Percentiles rank a stretch among this genome's conserved stretches.
These are phyloP conservation scores for Wickerhamiella galacta DNA, from an alignment of 805 yeast genomes.

Conservation along the genomic window DNA sequence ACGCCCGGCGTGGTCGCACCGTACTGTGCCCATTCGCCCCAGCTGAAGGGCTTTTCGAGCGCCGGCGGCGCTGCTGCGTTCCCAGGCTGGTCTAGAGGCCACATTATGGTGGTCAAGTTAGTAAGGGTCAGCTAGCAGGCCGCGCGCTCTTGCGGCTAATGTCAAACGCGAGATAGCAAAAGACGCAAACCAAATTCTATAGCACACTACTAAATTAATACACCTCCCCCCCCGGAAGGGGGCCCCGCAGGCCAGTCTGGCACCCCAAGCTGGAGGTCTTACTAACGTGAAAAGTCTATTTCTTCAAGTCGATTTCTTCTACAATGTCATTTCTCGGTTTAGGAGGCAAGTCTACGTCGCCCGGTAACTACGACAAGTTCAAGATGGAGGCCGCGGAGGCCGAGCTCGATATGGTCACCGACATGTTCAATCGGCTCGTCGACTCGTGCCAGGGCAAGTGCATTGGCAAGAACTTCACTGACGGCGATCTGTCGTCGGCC, in stretches of 20 bases:
- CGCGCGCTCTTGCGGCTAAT: too few relatives aligned
- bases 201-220: too few relatives aligned
- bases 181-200: too few relatives aligned
- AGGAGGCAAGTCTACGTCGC: slow-evolving; percentile 32
- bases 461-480: slow-evolving; percentile 42
- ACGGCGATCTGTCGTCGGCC: slow-evolving; percentile 58
- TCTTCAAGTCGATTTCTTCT: too few relatives aligned
- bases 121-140: too few relatives aligned
- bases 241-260: too few relatives aligned
- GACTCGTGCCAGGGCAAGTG: slow-evolving; percentile 83
- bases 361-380: slow-evolving; percentile 17
- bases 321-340: slow-evolving; percentile 31
- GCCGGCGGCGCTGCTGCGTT: slow-evolving; percentile 2
- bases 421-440: slow-evolving; percentile 85
- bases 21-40: slow-evolving; percentile 5
- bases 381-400: slow-evolving; percentile 71
- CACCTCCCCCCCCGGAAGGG: too few relatives aligned
- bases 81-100: too few relatives aligned
- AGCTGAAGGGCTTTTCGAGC: slow-evolving; percentile 9
- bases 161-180: too few relatives aligned
- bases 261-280: too few relatives aligned
- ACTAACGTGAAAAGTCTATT: too few relatives aligned
- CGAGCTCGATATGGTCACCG: slow-evolving; percentile 92
- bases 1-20: slow-evolving; percentile 10
- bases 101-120: too few relatives aligned